Percentiles rank a stretch among this genome's conserved stretches.
These are phyloP conservation scores for Ceratopteris richardii DNA, from an alignment of 75 land plant genomes.

Conservation along the genomic window DNA sequence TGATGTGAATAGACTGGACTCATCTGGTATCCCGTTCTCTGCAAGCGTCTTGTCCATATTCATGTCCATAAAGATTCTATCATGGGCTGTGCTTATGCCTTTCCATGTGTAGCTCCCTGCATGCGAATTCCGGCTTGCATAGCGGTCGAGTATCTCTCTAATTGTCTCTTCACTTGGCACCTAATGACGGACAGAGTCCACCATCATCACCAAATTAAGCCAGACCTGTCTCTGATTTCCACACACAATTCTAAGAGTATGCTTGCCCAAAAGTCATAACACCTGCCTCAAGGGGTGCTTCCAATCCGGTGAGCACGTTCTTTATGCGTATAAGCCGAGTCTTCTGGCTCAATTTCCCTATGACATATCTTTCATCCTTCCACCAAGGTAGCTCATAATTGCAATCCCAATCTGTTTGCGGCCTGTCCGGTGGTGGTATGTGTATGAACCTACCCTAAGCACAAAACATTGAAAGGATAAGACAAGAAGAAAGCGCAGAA, in stretches of 20 bases:
- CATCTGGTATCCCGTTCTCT: constrained; percentile 29
- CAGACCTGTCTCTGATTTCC: too few relatives aligned
- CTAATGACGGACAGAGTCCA: neutral
- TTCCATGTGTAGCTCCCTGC: constrained; percentile 14
- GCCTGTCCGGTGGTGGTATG: constrained; percentile 18
- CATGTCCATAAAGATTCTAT: constrained; percentile 9
- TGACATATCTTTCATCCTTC: constrained; percentile 18
- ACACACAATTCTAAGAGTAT: too few relatives aligned
- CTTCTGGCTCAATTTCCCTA: constrained; percentile 22
- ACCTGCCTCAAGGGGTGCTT: constrained; percentile 23
- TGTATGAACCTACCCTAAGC: constrained; percentile 32
- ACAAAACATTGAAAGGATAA: neutral
- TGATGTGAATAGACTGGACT: constrained; percentile 8
- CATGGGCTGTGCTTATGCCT: constrained; percentile 5
- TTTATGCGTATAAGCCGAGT: constrained; percentile 24
- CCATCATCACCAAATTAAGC: too few relatives aligned
- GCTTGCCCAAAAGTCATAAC: too few relatives aligned
- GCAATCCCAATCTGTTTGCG: constrained; percentile 20
- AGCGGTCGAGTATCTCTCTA: constrained; percentile 26
- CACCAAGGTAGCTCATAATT: constrained; percentile 22
- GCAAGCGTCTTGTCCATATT: constrained; percentile 26
- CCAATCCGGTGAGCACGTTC: constrained; percentile 21
- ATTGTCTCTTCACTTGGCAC: constrained; percentile 30
- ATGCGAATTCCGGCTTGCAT: constrained; percentile 18
- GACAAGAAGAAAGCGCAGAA: too few relatives aligned